phyloP scores from a whole-genome alignment of 345 rosid species.

The Crucihimalaya himalaica region DNA sequence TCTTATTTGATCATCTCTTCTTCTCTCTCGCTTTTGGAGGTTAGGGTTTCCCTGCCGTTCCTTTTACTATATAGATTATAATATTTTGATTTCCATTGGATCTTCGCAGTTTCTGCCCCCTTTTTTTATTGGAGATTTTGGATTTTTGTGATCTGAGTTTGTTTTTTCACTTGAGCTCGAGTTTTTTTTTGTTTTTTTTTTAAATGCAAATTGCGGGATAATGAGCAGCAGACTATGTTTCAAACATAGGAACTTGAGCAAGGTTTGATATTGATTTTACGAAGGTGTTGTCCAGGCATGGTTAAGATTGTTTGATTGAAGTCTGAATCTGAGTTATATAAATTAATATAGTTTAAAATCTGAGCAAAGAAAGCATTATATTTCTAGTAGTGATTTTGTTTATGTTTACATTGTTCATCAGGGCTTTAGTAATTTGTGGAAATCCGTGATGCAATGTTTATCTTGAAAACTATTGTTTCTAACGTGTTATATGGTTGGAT shows the following conservation, averaged over 20 bases:
- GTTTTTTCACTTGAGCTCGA: not conserved
- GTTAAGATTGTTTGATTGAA: not conserved
- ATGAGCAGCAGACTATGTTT: not conserved
- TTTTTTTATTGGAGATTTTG: conserved; percentile 19
- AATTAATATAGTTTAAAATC: not conserved
- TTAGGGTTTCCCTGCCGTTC: conserved; percentile 24
- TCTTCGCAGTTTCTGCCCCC: not conserved
- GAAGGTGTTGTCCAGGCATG: not conserved
- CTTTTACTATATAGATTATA: not conserved
- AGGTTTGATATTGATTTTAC: not conserved
- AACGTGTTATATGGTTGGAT: conserved; percentile 2
- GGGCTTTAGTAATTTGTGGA: not conserved
- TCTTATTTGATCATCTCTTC: conserved; percentile 26
- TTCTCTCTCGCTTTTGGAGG: conserved; percentile 22
- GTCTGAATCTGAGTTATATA: conserved; percentile 5
- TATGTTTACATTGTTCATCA: conserved; percentile 1
- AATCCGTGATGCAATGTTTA: conserved; percentile 2
- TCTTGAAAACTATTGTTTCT: conserved; percentile 4
- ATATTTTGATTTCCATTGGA: not conserved
- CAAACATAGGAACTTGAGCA: not conserved
- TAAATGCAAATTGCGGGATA: not conserved
- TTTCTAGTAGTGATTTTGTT: not conserved
- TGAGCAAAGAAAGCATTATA: not conserved
- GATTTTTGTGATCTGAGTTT: conserved; percentile 31
- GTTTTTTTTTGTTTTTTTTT: not conserved